Percentiles rank a stretch among this genome's conserved stretches.
Conservation (phyloP, 148 eudicot species). For the Talinum fruticosum region DNA sequence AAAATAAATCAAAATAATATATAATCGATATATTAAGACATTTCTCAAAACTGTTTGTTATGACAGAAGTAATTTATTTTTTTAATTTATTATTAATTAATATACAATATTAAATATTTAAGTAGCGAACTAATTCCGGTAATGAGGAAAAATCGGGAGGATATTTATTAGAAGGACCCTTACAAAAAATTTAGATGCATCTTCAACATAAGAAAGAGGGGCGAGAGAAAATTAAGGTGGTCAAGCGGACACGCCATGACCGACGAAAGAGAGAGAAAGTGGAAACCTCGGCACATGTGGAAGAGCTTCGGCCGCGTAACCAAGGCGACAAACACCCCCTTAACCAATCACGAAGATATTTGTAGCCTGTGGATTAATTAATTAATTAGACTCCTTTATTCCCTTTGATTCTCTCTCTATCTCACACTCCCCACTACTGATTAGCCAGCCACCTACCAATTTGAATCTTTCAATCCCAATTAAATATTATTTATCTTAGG, state of each 20-base stretch:
- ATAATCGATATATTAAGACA: too few relatives aligned
- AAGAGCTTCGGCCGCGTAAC: neutral
- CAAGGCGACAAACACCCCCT: neutral
- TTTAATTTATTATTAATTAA: too few relatives aligned
- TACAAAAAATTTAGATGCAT: too few relatives aligned
- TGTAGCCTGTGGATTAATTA: neutral
- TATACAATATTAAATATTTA: too few relatives aligned
- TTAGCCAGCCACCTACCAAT: neutral
- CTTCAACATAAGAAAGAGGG: too few relatives aligned
- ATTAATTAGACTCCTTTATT: neutral
- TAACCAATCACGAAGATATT: neutral
- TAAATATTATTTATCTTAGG: neutral
- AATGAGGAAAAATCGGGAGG: too few relatives aligned
- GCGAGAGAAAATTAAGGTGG: too few relatives aligned
- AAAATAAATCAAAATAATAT: too few relatives aligned
- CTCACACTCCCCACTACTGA: neutral
- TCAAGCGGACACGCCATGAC: neutral
- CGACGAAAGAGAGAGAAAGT: neutral
- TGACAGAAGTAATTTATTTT: too few relatives aligned
- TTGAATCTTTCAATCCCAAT: neutral
- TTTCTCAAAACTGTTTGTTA: too few relatives aligned
- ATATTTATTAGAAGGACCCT: too few relatives aligned
- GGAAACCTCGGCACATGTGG: slow-evolving; percentile 6
- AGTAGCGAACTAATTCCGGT: too few relatives aligned
- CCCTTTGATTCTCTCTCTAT: neutral